Evolutionary conservation across 2,329 filamentous ascomycete genomes (phyloP), one percentile per base, ranked within the genome.

Genomic region (Xylaria hypoxylon): DNA sequence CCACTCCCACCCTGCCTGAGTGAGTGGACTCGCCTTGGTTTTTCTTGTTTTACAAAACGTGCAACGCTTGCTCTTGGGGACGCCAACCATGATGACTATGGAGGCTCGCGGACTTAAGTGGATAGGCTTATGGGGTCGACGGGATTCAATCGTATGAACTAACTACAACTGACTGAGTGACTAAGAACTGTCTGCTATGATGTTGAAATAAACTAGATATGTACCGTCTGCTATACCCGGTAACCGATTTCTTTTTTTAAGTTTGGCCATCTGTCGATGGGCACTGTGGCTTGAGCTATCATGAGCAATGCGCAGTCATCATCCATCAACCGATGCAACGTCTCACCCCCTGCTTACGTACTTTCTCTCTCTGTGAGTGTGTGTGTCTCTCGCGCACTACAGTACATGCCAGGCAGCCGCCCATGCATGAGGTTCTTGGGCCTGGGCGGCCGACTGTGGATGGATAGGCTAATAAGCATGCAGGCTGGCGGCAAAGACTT

Each of bases 61-160:
- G 62, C 75, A 76, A n/a, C 75, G 73, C 61, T 75, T 75, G 50
- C 74, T 76, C 66, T 75, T 76, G 8, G 74, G 75, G 52, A 76
- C 74, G 35, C 74, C 74, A 38, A 76, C 75, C 75, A 76, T 76
- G 57, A 8, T 72, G 38, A 35, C 10, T 19, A 24, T 6, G 13
- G 5, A 11, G 15, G 22, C 38, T 35, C 31, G 26, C 10, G n/a
- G 11, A 26, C 38, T 22, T 17, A n/a, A 19, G 56, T 24, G 22
- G 33, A 40, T 42, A 15, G 24, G 19, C 47, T 26, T 33, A 3
- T n/a, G 22, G 10, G 31, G 31, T 24, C 6, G n/a, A 13, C 11
- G 38, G 38, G 31, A 24, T n/a, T 33, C 31, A 47, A 53, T 52
- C 5, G 51, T 33, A 44, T 51, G 31, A 38, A 26, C 8, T n/a